Evolutionary conservation across 2,329 filamentous ascomycete species (phyloP).

Genomic region (Stagonosporopsis cucurbitacearum): DNA sequence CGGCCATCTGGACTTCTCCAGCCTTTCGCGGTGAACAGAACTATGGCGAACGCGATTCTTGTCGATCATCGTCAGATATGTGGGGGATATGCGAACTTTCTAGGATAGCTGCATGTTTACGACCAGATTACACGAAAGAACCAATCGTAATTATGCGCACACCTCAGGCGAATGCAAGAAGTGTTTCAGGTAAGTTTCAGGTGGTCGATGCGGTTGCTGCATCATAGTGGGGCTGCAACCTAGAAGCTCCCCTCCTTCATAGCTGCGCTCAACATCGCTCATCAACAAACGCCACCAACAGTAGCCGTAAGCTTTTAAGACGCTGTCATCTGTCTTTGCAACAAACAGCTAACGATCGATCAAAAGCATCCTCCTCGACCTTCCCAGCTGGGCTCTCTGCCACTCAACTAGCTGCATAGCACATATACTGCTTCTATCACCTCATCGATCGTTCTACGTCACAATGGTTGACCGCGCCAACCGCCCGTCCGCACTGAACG

Average conservation of each 20-base stretch:
- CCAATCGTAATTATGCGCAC: conserved; percentile 4
- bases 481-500: conserved; percentile 73
- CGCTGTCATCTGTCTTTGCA: conserved; percentile 4
- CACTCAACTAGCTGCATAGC: conserved; percentile 12
- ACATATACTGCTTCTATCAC: conserved; percentile 7
- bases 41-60: background rate
- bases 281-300: conserved; percentile 24
- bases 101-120: background rate
- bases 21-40: background rate
- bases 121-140: background rate
- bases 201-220: conserved; percentile 8
- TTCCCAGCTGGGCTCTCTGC: background rate
- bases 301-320: conserved; percentile 5
- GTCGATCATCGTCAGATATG: conserved; percentile 11
- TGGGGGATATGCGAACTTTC: conserved; percentile 1
- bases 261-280: conserved; percentile 23
- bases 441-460: conserved; percentile 14
- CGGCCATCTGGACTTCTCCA: background rate
- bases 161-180: conserved; percentile 9
- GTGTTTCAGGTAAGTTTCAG: conserved; percentile 19
- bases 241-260: conserved; percentile 19
- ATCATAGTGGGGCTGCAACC: conserved; percentile 29
- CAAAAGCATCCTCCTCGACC: background rate
- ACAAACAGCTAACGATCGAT: background rate
- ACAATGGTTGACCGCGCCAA: conserved; percentile 82